Evolutionary conservation across 768 basidiomycete species (phyloP).

Genomic region (Lentinula boryana): DNA sequence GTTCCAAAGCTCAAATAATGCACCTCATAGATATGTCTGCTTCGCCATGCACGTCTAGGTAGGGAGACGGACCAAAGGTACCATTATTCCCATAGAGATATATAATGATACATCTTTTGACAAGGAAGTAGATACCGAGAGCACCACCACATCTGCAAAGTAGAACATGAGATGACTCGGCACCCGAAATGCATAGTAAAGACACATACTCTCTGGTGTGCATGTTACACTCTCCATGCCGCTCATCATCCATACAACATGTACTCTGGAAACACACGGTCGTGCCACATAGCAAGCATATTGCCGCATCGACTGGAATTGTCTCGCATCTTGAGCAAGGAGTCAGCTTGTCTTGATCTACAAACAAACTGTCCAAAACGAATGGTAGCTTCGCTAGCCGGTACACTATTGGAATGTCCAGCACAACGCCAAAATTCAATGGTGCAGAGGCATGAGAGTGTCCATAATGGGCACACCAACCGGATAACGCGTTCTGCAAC

Average conservation of each 20-base stretch:
- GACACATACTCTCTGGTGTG: slow-evolving; percentile 85
- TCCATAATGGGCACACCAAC: slow-evolving; percentile 89
- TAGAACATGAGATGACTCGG: not conserved
- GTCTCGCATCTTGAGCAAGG: slow-evolving; percentile 73
- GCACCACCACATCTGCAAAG: slow-evolving; percentile 77
- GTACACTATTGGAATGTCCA: slow-evolving; percentile 83
- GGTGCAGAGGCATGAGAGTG: slow-evolving; percentile 75
- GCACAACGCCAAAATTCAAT: slow-evolving; percentile 67
- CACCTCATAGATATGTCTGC: slow-evolving; percentile 90
- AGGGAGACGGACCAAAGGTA: slow-evolving; percentile 84
- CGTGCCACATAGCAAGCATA: slow-evolving; percentile 87
- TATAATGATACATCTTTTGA: slow-evolving; percentile 84
- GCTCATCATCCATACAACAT: slow-evolving; percentile 75
- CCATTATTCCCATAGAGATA: slow-evolving; percentile 88
- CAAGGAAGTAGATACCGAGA: slow-evolving; percentile 84
- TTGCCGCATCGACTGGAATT: slow-evolving; percentile 78
- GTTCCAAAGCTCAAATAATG: slow-evolving; percentile 13
- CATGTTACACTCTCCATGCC: slow-evolving; percentile 88
- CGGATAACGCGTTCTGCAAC: slow-evolving; percentile 80
- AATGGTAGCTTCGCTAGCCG: slow-evolving; percentile 77
- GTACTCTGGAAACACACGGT: slow-evolving; percentile 88
- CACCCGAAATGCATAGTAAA: not conserved
- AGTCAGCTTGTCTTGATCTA: slow-evolving; percentile 65
- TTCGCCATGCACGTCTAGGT: slow-evolving; percentile 92
- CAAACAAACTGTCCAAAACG: slow-evolving; percentile 79